These are phyloP conservation scores for Claviceps capensis DNA, from an alignment of 2,329 filamentous ascomycete species.

Conservation along the genomic window DNA sequence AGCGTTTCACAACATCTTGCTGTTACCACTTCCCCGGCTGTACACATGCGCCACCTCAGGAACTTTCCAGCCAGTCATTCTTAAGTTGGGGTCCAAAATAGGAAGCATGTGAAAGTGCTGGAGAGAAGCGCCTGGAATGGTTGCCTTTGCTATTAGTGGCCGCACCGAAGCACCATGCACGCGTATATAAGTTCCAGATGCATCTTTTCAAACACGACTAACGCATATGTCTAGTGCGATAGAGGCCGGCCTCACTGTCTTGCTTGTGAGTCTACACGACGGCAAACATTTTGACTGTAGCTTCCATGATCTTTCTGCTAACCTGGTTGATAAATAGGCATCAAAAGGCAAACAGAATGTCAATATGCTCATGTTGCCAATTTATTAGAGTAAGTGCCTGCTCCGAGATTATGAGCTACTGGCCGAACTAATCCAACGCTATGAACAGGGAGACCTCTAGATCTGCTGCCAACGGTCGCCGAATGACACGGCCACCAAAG, in stretches of 20 bases:
- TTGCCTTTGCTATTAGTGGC: neutral
- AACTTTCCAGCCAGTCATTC: neutral
- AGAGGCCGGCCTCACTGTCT: constrained; percentile 55
- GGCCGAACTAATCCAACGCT: constrained; percentile 1
- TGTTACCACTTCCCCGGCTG: neutral
- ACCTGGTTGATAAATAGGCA: constrained; percentile 35
- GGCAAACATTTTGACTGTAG: neutral
- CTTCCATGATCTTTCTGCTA: constrained; percentile 2
- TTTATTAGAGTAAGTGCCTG: constrained; percentile 53
- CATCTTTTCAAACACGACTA: neutral
- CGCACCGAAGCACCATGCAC: neutral
- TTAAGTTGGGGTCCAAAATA: neutral
- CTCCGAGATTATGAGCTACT: neutral
- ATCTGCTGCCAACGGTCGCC: constrained; percentile 35
- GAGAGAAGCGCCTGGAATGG: neutral
- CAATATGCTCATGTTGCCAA: constrained; percentile 66
- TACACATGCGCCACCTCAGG: neutral
- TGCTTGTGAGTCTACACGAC: constrained; percentile 35
- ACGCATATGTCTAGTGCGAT: constrained; percentile 44
- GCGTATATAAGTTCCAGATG: neutral
- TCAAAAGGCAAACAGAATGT: constrained; percentile 65
- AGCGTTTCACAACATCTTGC: constrained; percentile 4
- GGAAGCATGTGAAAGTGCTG: neutral
- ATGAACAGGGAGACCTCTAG: constrained; percentile 43
- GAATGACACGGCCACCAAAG: constrained; percentile 44